Percentiles rank a stretch among this genome's conserved stretches.
phyloP scores from a whole-genome alignment of 1,284 basidiomycete species.

The Athelia psychrophila region DNA sequence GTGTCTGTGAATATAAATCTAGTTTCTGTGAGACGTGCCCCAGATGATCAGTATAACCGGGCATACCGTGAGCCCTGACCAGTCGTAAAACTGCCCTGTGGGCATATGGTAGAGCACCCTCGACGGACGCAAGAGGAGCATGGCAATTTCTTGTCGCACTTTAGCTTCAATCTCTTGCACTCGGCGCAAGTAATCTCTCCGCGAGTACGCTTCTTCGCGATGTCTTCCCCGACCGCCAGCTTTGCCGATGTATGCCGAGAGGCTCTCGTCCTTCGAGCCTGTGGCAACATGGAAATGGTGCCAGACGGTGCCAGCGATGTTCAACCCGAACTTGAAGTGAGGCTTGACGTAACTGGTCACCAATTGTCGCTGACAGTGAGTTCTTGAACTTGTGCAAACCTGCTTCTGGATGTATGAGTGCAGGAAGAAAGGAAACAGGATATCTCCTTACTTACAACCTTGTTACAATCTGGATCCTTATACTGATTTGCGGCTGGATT shows the following conservation, averaged over 20 bases:
- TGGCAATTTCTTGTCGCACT: conserved; percentile 58
- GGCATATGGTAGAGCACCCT: conserved; percentile 50
- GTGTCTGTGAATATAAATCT: conserved; percentile 71
- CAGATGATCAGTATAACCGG: neutral
- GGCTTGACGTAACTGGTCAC: too few species aligned
- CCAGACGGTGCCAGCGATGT: too few species aligned
- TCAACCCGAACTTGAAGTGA: too few species aligned
- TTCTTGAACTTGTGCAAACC: too few species aligned
- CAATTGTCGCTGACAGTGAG: too few species aligned
- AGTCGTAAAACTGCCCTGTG: conserved; percentile 55
- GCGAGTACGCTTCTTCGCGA: conserved; percentile 48
- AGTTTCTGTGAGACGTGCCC: neutral
- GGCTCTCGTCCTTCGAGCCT: conserved; percentile 15
- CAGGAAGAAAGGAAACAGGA: too few species aligned
- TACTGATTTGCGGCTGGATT: too few species aligned
- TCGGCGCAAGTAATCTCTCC: conserved; percentile 57
- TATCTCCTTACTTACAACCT: too few species aligned
- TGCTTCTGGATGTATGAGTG: too few species aligned
- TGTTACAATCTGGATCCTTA: too few species aligned
- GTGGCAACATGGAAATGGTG: too few species aligned
- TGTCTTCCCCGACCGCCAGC: conserved; percentile 43
- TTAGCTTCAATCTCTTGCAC: conserved; percentile 63
- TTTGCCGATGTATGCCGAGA: conserved; percentile 40
- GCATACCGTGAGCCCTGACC: conserved; percentile 54
- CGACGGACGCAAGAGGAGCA: conserved; percentile 47